Evolutionary conservation across 164 flowering plant species (phyloP).

Genomic region (Vitis vinifera): DNA sequence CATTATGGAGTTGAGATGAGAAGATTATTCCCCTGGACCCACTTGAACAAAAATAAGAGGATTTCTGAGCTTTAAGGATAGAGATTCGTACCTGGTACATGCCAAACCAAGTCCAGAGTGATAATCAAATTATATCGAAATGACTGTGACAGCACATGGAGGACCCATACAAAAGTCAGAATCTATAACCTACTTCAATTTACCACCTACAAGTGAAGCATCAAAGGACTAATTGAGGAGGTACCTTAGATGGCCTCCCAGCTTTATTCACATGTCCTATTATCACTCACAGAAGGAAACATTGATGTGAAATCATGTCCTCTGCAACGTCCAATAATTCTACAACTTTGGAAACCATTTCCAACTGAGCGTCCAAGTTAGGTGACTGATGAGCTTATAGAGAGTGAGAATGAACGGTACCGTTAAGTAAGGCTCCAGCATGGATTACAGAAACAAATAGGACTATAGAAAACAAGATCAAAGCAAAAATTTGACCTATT

Average conservation of each 20-base stretch:
- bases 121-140: slow-evolving; percentile 17
- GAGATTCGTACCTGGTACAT: slow-evolving; percentile 14
- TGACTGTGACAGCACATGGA: slow-evolving; percentile 22
- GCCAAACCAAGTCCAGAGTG: slow-evolving; percentile 19
- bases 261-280: slow-evolving; percentile 8
- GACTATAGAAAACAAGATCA: too few relatives aligned
- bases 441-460: too few relatives aligned
- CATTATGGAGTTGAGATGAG: neutral
- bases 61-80: slow-evolving; percentile 9
- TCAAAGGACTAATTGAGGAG: slow-evolving; percentile 8
- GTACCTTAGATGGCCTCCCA: slow-evolving; percentile 17
- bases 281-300: neutral
- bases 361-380: too few relatives aligned
- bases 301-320: neutral
- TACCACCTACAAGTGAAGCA: neutral
- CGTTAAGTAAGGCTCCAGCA: too few relatives aligned
- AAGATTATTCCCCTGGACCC: slow-evolving; percentile 6
- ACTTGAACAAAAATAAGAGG: neutral
- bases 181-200: slow-evolving; percentile 11
- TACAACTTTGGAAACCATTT: neutral
- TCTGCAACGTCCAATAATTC: neutral
- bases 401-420: too few relatives aligned
- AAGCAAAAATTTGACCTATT: too few relatives aligned
- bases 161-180: slow-evolving; percentile 20
- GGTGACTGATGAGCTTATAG: too few relatives aligned